These are phyloP conservation scores for Cryptococcus neoformans DNA, from an alignment of 1,284 basidiomycete species.

Conservation along the genomic window DNA sequence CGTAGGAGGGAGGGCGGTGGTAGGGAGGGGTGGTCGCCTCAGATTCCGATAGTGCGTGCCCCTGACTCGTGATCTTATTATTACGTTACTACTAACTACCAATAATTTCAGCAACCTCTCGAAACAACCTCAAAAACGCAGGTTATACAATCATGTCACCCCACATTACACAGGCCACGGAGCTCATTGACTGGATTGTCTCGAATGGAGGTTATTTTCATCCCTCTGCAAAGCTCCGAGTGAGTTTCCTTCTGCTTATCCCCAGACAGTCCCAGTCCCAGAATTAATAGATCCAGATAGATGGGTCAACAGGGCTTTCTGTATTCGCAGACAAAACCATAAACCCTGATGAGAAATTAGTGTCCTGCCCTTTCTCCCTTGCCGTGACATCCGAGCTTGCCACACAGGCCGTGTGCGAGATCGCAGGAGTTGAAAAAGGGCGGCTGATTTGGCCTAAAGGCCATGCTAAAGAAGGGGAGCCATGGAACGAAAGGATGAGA, in stretches of 20 bases:
- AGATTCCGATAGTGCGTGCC: too few species aligned
- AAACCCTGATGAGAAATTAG: conserved; percentile 57
- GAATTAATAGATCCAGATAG: conserved; percentile 17
- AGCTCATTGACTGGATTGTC: conserved; percentile 52
- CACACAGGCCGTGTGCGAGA: conserved; percentile 51
- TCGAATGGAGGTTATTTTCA: conserved; percentile 56
- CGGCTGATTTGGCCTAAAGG: conserved; percentile 25
- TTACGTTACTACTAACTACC: too few species aligned
- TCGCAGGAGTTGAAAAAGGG: conserved; percentile 17
- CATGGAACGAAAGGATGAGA: conserved; percentile 67
- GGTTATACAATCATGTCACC: too few species aligned
- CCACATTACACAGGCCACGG: not conserved
- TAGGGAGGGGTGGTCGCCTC: too few species aligned
- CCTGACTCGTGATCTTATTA: too few species aligned
- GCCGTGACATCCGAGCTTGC: conserved; percentile 63
- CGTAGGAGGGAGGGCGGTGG: too few species aligned
- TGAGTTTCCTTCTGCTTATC: conserved; percentile 46
- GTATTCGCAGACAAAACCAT: conserved; percentile 58
- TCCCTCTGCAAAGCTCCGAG: conserved; percentile 50
- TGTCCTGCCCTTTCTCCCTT: conserved; percentile 70
- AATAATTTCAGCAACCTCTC: too few species aligned
- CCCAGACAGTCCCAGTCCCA: not conserved
- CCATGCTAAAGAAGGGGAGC: conserved; percentile 29
- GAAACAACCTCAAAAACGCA: too few species aligned
- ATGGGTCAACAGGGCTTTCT: conserved; percentile 56